Evolutionary conservation across 371 early-diverging fungal species (phyloP).

Genomic region (Saksenaea oblongispora): DNA sequence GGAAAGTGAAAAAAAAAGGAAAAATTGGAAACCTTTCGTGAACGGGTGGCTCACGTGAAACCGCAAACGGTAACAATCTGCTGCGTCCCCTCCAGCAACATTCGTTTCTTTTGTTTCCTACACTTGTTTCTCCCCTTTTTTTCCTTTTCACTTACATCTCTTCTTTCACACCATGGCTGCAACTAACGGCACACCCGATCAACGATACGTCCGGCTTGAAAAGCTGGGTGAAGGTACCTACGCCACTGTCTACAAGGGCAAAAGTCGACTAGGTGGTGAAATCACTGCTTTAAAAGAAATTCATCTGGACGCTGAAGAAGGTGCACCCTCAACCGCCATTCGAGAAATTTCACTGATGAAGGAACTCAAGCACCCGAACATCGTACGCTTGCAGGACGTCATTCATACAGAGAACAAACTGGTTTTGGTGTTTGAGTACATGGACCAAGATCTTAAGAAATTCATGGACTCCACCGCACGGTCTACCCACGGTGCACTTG

Average conservation of each 20-base stretch:
- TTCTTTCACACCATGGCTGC: constrained; percentile 14
- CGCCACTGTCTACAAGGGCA: constrained; percentile 99
- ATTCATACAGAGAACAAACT: constrained; percentile 98
- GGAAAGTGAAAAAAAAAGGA: too few species aligned
- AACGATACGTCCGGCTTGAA: constrained; percentile 80
- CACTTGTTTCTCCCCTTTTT: constrained; percentile 7
- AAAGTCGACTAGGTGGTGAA: constrained; percentile 82
- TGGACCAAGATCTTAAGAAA: constrained; percentile 98
- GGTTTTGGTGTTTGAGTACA: constrained; percentile 98
- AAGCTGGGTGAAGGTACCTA: constrained; percentile 99
- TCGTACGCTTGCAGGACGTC: constrained; percentile 94
- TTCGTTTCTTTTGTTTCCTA: not conserved
- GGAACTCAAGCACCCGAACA: constrained; percentile 89
- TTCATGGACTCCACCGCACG: constrained; percentile 84
- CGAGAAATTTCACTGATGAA: constrained; percentile 97
- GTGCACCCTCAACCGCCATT: constrained; percentile 95
- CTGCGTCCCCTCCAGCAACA: not conserved
- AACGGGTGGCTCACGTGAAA: not conserved
- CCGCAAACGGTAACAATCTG: not conserved
- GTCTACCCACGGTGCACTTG: constrained; percentile 68
- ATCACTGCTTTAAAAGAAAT: constrained; percentile 99
- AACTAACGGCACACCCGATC: constrained; percentile 33
- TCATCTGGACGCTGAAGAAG: constrained; percentile 89
- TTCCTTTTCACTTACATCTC: constrained; percentile 1
- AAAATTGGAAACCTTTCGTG: too few species aligned